A percentile compares a stretch with the other conserved stretches of the same genome.
phyloP scores from a whole-genome alignment of 2,329 filamentous ascomycete genomes.

The Diaporthe citri region DNA sequence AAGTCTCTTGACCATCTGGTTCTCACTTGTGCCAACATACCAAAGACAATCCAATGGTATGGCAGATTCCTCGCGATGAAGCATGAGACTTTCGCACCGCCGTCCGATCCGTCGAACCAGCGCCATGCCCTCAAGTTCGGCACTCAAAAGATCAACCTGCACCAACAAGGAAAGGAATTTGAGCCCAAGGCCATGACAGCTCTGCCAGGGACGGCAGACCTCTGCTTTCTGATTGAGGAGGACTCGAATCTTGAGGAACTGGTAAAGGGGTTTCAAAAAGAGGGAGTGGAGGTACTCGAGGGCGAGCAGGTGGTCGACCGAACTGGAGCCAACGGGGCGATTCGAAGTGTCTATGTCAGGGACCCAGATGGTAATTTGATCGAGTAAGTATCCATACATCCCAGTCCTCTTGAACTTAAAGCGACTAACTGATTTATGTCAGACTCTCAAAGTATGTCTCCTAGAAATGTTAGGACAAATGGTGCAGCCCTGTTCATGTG shows the following conservation, averaged over 20 bases:
- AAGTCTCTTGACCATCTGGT: conserved; percentile 71
- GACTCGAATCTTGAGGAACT: conserved; percentile 59
- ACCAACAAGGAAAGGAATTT: conserved; percentile 69
- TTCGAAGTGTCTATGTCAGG: conserved; percentile 70
- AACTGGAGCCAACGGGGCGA: conserved; percentile 66
- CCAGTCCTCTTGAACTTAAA: background rate
- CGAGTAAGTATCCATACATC: conserved; percentile 60
- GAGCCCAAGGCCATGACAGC: conserved; percentile 69
- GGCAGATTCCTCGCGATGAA: conserved; percentile 68
- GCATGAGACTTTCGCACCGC: conserved; percentile 62
- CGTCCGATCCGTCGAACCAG: conserved; percentile 49
- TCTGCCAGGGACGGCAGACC: conserved; percentile 68
- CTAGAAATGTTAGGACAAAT: background rate
- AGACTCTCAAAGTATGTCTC: conserved; percentile 17
- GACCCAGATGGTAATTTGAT: conserved; percentile 74
- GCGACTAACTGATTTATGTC: background rate
- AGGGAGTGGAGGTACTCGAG: conserved; percentile 63
- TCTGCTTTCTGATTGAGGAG: conserved; percentile 70
- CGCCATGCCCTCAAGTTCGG: conserved; percentile 70
- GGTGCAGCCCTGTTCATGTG: background rate
- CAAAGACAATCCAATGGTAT: conserved; percentile 67
- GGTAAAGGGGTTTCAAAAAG: conserved; percentile 54
- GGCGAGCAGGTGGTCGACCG: conserved; percentile 64
- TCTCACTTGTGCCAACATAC: conserved; percentile 66
- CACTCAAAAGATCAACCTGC: conserved; percentile 72